Evolutionary conservation across 2,329 filamentous ascomycete genomes (phyloP), one percentile per base, ranked within the genome.

Genomic region (Penicillium palitans): DNA sequence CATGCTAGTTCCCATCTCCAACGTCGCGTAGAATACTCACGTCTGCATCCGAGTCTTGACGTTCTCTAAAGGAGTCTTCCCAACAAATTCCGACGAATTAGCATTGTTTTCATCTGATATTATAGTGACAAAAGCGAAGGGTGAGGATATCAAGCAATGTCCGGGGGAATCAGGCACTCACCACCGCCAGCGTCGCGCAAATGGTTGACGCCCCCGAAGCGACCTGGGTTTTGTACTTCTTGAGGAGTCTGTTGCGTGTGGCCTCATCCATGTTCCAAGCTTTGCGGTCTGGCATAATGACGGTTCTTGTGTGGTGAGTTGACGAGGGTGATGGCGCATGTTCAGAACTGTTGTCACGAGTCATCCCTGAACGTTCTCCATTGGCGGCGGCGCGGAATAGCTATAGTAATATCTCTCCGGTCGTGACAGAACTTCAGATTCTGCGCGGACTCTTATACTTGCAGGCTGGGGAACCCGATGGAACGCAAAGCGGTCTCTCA

Each of bases 401-500:
- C 29, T 42, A 37, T 48, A 24, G 15, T 15, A 35, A 27, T 51
- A 21, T 39, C 58, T 67, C 66, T 17, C 6, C 29, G 17, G 31
- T 27, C 51, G 55, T 33, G 17, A 45, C 35, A 58, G 44, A 54
- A 59, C 15, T 40, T 29, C 8, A 12, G 17, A 31, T 31, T 45
- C 40, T 33, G 44, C 44, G 39, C 24, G 41, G 46, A 57, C 45
- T 53, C 48, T 46, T 55, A 27, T 48, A 42, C 48, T 56, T 58
- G 62, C 69, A 74, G 75, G 75, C 74, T 76, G 75, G 73, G 74
- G 77, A 77, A 77, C 74, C 77, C 75, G 74, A 79, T 79, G 78
- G 78, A 80, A 80, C 77, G 78, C 78, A 79, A 79, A 79, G 73
- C 76, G 76, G 77, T 74, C 78, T 79, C 78, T 79, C 78, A 77